These are phyloP conservation scores for Kodamaea jinghongensis DNA, from an alignment of 805 yeast species.

Conservation along the genomic window DNA sequence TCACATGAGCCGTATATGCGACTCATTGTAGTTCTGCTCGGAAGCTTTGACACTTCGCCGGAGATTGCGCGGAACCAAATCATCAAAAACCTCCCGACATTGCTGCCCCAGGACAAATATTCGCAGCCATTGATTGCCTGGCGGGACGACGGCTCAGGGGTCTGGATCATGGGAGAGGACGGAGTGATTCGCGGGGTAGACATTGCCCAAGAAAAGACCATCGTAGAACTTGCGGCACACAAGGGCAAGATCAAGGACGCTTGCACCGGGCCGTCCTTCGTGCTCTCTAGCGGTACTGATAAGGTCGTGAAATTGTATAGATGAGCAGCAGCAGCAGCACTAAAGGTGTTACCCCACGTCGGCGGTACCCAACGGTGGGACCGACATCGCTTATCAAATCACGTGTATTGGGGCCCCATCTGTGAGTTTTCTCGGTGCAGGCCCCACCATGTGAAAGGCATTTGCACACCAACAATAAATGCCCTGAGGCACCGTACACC, in stretches of 20 bases:
- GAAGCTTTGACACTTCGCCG: slow-evolving; percentile 17
- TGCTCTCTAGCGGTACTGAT: slow-evolving; percentile 52
- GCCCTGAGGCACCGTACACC: no score
- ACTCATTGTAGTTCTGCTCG: slow-evolving; percentile 52
- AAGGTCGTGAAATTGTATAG: slow-evolving; percentile 7
- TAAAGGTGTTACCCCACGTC: no score
- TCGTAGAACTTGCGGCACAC: slow-evolving; percentile 34
- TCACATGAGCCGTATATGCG: slow-evolving; percentile 79
- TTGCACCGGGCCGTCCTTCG: slow-evolving; percentile 29
- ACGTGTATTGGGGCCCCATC: no score
- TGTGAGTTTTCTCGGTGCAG: no score
- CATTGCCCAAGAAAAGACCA: slow-evolving; percentile 35
- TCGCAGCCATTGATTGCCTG: slow-evolving; percentile 50
- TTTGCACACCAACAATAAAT: no score
- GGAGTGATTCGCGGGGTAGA: slow-evolving; percentile 63
- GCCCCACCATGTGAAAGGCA: no score
- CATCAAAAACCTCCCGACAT: slow-evolving; percentile 36
- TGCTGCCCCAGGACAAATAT: slow-evolving; percentile 68
- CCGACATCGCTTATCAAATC: no score
- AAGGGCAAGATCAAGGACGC: slow-evolving; percentile 50
- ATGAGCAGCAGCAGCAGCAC: no score
- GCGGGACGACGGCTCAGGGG: slow-evolving; percentile 43
- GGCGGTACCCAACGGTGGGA: no score
- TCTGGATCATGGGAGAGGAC: slow-evolving; percentile 72
- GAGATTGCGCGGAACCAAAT: slow-evolving; percentile 26